Conservation (phyloP, 1,284 basidiomycete species). For the Xerocomus nothofagi region DNA sequence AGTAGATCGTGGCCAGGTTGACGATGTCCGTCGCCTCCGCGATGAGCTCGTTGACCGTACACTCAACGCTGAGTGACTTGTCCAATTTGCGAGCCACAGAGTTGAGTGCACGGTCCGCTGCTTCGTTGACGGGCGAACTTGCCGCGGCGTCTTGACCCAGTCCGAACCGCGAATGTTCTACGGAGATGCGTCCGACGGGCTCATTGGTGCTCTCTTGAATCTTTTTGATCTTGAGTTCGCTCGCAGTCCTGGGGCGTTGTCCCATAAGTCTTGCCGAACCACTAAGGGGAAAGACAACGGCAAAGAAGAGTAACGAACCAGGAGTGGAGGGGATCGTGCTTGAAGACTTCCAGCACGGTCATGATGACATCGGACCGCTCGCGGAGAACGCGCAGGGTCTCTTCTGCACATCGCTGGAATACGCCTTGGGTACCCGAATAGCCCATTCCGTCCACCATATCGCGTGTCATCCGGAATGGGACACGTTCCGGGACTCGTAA, state of each 20-base stretch:
- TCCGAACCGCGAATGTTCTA: conserved; percentile 28
- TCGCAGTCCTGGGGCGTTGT: conserved; percentile 58
- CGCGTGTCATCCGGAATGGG: conserved; percentile 92
- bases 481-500: conserved; percentile 86
- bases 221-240: conserved; percentile 66
- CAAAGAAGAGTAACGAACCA: conserved; percentile 56
- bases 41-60: conserved; percentile 91
- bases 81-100: conserved; percentile 83
- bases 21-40: conserved; percentile 81
- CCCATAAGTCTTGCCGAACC: neutral
- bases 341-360: conserved; percentile 96
- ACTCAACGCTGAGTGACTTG: conserved; percentile 85
- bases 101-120: conserved; percentile 85
- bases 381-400: conserved; percentile 88
- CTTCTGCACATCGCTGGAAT: conserved; percentile 93
- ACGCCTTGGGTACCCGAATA: conserved; percentile 90
- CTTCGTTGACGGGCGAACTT: conserved; percentile 73
- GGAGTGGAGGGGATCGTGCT: conserved; percentile 91
- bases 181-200: conserved; percentile 14
- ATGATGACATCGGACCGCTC: conserved; percentile 85
- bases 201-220: conserved; percentile 46
- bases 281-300: neutral
- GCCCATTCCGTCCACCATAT: conserved; percentile 94
- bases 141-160: conserved; percentile 56
- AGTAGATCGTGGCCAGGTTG: conserved; percentile 80